phyloP scores from a whole-genome alignment of 2,329 filamentous ascomycete species.

The Mycosphaerella sp. region DNA sequence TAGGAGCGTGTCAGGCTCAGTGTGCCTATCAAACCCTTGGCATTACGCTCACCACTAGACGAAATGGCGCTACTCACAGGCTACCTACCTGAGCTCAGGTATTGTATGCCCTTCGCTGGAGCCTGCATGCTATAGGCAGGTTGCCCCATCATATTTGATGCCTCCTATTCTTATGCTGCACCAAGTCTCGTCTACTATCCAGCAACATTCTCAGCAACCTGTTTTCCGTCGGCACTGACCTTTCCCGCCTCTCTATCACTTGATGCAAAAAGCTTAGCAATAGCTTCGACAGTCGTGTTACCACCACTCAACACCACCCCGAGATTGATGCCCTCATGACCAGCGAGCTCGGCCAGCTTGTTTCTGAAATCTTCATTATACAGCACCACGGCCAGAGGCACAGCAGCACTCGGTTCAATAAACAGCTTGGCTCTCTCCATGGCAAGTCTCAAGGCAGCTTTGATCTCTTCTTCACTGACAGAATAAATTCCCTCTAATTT shows the following conservation, averaged over 20 bases:
- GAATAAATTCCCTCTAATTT: constrained; percentile 65
- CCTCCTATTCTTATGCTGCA: too few species aligned
- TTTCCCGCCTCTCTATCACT: constrained; percentile 38
- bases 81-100: not conserved
- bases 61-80: not conserved
- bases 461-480: constrained; percentile 78
- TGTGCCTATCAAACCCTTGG: too few species aligned
- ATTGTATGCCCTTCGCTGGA: not conserved
- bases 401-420: constrained; percentile 79
- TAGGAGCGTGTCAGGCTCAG: too few species aligned
- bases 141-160: not conserved
- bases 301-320: constrained; percentile 58
- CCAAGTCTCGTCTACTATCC: constrained; percentile 10
- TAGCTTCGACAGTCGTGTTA: constrained; percentile 58
- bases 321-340: constrained; percentile 66
- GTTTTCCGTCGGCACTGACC: constrained; percentile 38
- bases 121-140: not conserved
- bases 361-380: constrained; percentile 77
- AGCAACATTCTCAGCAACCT: constrained; percentile 43
- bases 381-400: constrained; percentile 74
- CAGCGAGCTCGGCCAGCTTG: constrained; percentile 63
- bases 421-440: constrained; percentile 85
- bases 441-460: constrained; percentile 66
- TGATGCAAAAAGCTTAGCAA: constrained; percentile 48
- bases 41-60: too few species aligned